Percentiles rank a stretch among this genome's conserved stretches.
These are phyloP conservation scores for Talaromyces sp. DNA, from an alignment of 2,329 filamentous ascomycete species.

Conservation along the genomic window DNA sequence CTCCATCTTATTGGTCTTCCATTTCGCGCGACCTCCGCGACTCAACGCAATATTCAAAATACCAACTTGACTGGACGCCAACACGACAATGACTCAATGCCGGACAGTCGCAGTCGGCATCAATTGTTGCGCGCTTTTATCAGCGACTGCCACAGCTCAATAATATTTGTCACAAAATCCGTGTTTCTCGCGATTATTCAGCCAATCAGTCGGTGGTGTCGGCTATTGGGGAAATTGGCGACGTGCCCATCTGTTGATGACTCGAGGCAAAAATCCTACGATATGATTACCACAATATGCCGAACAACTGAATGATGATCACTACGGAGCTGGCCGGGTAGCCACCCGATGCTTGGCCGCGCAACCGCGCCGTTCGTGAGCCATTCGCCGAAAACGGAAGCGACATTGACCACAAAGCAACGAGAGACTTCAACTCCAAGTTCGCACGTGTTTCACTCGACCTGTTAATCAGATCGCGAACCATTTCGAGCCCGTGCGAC, in stretches of 20 bases:
- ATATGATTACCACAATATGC: not conserved
- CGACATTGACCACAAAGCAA: constrained; percentile 19
- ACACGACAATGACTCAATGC: not conserved
- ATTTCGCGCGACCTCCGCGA: not conserved
- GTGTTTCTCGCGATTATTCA: not conserved
- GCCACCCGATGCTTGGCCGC: constrained; percentile 15
- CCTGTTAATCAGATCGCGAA: not conserved
- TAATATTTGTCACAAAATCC: not conserved
- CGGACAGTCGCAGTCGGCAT: not conserved
- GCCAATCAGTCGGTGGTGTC: not conserved
- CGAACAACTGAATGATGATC: not conserved
- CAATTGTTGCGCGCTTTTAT: not conserved
- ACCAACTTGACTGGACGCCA: not conserved
- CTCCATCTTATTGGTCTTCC: not conserved
- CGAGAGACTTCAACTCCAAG: constrained; percentile 17
- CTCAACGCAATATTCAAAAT: not conserved
- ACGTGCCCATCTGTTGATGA: not conserved
- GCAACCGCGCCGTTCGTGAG: constrained; percentile 3
- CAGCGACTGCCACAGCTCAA: not conserved
- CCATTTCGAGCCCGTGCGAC: not conserved
- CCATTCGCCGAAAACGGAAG: constrained; percentile 20
- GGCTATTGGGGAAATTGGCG: not conserved
- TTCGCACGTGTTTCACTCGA: constrained; percentile 2
- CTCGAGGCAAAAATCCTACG: not conserved
- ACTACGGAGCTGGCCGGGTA: constrained; percentile 17